phyloP scores from a whole-genome alignment of 2,329 filamentous ascomycete species.

The Ascochyta fabae region DNA sequence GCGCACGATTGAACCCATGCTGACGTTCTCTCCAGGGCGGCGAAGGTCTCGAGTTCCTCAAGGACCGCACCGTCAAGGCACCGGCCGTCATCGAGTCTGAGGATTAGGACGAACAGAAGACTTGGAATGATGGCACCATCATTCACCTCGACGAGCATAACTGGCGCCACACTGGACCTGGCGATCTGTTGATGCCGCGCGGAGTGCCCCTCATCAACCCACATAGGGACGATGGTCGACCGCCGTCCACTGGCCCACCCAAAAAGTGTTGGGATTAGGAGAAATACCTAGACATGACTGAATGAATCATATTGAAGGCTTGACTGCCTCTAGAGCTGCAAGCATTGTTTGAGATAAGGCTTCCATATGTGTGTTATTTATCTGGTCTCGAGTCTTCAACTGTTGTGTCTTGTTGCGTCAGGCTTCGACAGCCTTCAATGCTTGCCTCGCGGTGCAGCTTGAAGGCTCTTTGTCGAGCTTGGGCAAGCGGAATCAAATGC shows the following conservation, averaged over 20 bases:
- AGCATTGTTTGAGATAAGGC: neutral
- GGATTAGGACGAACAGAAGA: constrained; percentile 39
- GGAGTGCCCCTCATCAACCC: constrained; percentile 5
- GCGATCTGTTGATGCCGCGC: constrained; percentile 6
- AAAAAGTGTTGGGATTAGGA: constrained; percentile 8
- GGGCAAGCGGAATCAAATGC: too few species aligned
- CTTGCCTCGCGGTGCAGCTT: too few species aligned
- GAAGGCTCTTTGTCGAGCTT: too few species aligned
- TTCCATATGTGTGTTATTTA: neutral
- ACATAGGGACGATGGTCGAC: constrained; percentile 8
- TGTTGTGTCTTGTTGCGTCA: too few species aligned
- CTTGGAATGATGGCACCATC: neutral
- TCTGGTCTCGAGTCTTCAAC: neutral
- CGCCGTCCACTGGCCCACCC: constrained; percentile 6
- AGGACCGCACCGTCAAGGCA: constrained; percentile 65
- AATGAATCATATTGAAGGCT: neutral
- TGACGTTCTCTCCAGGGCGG: constrained; percentile 56
- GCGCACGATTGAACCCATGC: neutral
- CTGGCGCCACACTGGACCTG: constrained; percentile 10
- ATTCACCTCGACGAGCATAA: constrained; percentile 11
- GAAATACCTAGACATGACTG: constrained; percentile 17
- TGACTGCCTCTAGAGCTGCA: neutral
- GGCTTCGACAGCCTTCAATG: too few species aligned
- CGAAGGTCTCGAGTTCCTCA: constrained; percentile 68
- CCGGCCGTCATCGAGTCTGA: constrained; percentile 70